phyloP scores from a whole-genome alignment of 805 yeast genomes.

The Isabelozyma pseudorhagii region DNA sequence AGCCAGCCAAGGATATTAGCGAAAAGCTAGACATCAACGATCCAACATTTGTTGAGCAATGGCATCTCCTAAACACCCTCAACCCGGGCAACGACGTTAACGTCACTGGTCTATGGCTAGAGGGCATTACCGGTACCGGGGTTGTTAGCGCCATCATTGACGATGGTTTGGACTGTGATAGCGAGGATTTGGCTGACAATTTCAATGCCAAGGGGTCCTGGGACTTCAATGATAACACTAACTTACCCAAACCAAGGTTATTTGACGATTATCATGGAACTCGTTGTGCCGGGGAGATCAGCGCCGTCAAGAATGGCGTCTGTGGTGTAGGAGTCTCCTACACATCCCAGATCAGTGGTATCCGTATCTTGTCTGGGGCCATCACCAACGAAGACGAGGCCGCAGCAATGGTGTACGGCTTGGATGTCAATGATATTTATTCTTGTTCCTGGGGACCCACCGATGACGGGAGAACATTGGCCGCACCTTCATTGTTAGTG shows the following conservation, averaged over 20 bases:
- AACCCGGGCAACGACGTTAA: constrained; percentile 84
- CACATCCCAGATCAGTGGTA: constrained; percentile 80
- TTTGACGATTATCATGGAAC: constrained; percentile 92
- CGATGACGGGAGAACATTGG: constrained; percentile 85
- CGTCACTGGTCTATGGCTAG: constrained; percentile 80
- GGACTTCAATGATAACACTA: constrained; percentile 81
- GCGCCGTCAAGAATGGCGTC: constrained; percentile 77
- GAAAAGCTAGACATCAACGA: constrained; percentile 64
- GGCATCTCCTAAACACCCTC: constrained; percentile 83
- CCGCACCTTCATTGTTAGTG: constrained; percentile 78
- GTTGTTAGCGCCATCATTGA: constrained; percentile 87
- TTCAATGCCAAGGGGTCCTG: constrained; percentile 81
- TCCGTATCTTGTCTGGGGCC: constrained; percentile 79
- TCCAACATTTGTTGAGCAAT: constrained; percentile 80
- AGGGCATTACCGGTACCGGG: constrained; percentile 77
- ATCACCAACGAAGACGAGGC: constrained; percentile 90
- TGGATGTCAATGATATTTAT: constrained; percentile 86
- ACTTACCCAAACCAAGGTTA: constrained; percentile 76
- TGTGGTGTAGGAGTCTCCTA: constrained; percentile 99
- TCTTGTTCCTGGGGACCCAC: constrained; percentile 99
- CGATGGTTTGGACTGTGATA: constrained; percentile 87
- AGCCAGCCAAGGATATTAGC: constrained; percentile 44
- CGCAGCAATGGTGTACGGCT: constrained; percentile 73
- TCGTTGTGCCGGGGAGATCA: constrained; percentile 96
- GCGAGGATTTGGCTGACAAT: constrained; percentile 66